phyloP scores from a whole-genome alignment of 1,284 basidiomycete genomes.

The Leccinum subrobustum region DNA sequence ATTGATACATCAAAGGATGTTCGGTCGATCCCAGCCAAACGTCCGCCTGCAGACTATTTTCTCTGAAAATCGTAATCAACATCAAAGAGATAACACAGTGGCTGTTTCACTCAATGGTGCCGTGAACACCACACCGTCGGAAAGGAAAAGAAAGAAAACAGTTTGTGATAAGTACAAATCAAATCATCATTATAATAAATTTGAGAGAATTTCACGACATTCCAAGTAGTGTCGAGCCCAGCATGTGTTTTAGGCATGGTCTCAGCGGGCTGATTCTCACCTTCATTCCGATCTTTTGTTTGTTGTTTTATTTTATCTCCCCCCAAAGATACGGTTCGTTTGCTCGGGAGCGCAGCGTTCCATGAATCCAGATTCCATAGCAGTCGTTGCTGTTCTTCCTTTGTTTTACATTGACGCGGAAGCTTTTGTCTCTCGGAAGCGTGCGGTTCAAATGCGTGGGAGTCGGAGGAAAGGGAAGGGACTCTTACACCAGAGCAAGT shows the following conservation, averaged over 20 bases:
- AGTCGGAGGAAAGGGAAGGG: constrained; percentile 7
- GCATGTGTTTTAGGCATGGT: constrained; percentile 33
- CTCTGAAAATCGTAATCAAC: constrained; percentile 39
- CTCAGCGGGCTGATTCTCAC: constrained; percentile 18
- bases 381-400: not conserved
- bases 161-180: not conserved
- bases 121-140: constrained; percentile 12
- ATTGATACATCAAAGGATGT: constrained; percentile 55
- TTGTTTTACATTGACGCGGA: not conserved
- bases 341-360: not conserved
- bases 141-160: not conserved
- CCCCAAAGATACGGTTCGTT: not conserved
- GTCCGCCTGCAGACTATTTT: constrained; percentile 86
- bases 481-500: not conserved
- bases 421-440: constrained; percentile 21
- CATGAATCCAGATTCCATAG: not conserved
- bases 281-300: constrained; percentile 16
- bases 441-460: constrained; percentile 22
- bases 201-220: constrained; percentile 4
- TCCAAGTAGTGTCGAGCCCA: constrained; percentile 11
- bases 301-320: not conserved
- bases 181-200: not conserved
- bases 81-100: constrained; percentile 14
- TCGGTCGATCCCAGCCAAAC: constrained; percentile 83
- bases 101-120: constrained; percentile 9